Base-by-base conservation (phyloP, 495 filamentous ascomycete species). In the Hypoxylon intermedium region DNA sequence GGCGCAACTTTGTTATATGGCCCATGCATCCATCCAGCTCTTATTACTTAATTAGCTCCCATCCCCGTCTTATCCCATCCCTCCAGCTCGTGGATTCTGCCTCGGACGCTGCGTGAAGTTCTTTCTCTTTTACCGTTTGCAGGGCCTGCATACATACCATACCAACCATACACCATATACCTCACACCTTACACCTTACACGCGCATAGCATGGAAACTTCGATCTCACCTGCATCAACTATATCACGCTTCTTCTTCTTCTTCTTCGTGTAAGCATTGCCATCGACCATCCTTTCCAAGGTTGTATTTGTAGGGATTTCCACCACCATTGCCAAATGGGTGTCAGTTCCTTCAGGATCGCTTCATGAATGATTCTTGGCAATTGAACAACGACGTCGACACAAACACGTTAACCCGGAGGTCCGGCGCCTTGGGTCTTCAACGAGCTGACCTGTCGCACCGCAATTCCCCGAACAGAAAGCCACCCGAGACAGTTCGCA, bases 351-450 rank as follows among this genome's bases (percentile, higher is more conserved):
- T 38, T 36, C 23, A 49, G 40, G 15, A 51, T 59, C 44, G 28
- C 18, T 34, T 57, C 23, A 9, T 44, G 23, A 21, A 53, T 41
- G 15, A 47, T 41, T 41, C 40, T 11, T 41, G 13, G 12, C 43
- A 46, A 44, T 65, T 65, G 40, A 65, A 40, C 31, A 50, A 51
- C n/a, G n/a, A n/a, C n/a, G n/a, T n/a, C n/a, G n/a, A n/a, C 49
- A 12, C 24, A 48, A 54, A 19, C 50, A 41, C 19, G 40, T 45
- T 26, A 49, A 23, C 26, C 15, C 61, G 54, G 55, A 65, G 3
- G 38, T 55, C 54, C 61, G 61, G 46, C 38, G 36, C 18, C 24
- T n/a, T n/a, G n/a, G n/a, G n/a, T n/a, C n/a, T n/a, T n/a, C n/a
- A n/a, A n/a, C 30, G 49, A 49, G 37, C 37, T 48, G 9, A 20